Percentiles rank a stretch among this genome's conserved stretches.
These are phyloP conservation scores for Penicillium carneum DNA, from an alignment of 2,329 filamentous ascomycete genomes.

Conservation along the genomic window DNA sequence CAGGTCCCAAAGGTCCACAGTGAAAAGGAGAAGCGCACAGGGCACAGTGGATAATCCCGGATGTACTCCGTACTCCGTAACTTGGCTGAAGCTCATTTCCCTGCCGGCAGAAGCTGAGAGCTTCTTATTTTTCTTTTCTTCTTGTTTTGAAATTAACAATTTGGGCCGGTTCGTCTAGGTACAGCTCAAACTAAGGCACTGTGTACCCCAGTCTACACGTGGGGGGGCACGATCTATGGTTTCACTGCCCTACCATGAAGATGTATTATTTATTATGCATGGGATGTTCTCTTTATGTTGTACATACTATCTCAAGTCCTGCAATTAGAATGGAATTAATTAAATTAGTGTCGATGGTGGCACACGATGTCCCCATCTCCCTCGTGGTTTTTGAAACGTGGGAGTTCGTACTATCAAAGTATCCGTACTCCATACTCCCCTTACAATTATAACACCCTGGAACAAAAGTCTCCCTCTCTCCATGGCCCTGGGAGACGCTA, in stretches of 20 bases:
- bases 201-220: slow-evolving; percentile 8
- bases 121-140: neutral
- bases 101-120: slow-evolving; percentile 5
- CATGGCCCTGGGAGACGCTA: slow-evolving; percentile 20
- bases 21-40: slow-evolving; percentile 22
- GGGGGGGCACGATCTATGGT: slow-evolving; percentile 8
- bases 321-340: neutral
- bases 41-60: slow-evolving; percentile 23
- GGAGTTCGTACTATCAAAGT: neutral
- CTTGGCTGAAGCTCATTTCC: slow-evolving; percentile 20
- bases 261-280: neutral
- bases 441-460: neutral
- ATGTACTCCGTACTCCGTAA: neutral
- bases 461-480: neutral
- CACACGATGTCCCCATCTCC: neutral
- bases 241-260: neutral
- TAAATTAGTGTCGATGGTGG: neutral
- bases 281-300: neutral
- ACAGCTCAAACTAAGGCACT: neutral
- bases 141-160: neutral
- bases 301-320: neutral
- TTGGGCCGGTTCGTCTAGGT: neutral
- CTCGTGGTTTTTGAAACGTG: neutral
- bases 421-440: neutral
- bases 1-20: slow-evolving; percentile 15